A percentile compares a stretch with the other conserved stretches of the same genome.
Conservation (phyloP, 2,329 filamentous ascomycete species). For the Aspergillus sp. region DNA sequence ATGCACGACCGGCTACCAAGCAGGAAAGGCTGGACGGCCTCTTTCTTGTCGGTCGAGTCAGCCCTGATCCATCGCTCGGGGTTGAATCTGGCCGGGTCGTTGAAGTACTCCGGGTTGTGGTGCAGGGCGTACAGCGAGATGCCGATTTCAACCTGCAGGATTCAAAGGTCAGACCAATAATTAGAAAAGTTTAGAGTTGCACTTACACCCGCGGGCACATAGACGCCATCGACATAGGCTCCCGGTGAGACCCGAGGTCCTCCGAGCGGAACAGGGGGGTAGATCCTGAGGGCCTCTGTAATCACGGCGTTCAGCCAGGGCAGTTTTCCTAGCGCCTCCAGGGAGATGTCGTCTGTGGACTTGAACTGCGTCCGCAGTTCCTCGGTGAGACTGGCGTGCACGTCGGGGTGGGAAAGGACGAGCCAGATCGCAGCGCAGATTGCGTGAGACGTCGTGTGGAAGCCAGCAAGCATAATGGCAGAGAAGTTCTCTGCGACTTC, state of each 20-base stretch:
- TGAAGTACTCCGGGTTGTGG: constrained; percentile 32
- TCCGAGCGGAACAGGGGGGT: constrained; percentile 31
- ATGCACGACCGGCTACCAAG: constrained; percentile 27
- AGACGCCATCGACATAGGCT: constrained; percentile 23
- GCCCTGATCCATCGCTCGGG: constrained; percentile 36
- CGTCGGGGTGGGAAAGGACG: constrained; percentile 25
- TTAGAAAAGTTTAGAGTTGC: background rate
- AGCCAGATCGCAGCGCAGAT: constrained; percentile 27
- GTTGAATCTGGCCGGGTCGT: constrained; percentile 26
- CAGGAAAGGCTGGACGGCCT: constrained; percentile 25
- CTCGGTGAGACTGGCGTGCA: constrained; percentile 15
- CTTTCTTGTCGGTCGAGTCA: constrained; percentile 21
- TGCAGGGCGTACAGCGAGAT: constrained; percentile 31
- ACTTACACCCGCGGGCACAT: constrained; percentile 26
- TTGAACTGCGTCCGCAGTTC: constrained; percentile 20
- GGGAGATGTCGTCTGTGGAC: constrained; percentile 18
- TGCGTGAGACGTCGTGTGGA: constrained; percentile 27
- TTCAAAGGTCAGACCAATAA: background rate
- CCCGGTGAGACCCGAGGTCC: constrained; percentile 28
- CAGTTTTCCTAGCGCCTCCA: constrained; percentile 19
- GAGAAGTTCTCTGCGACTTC: constrained; percentile 29
- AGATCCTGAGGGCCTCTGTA: constrained; percentile 32
- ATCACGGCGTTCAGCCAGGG: constrained; percentile 32
- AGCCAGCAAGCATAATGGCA: constrained; percentile 29
- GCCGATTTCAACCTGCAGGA: constrained; percentile 25